phyloP scores from a whole-genome alignment of 192 early-diverging fungal species.

The Podila verticillata region DNA sequence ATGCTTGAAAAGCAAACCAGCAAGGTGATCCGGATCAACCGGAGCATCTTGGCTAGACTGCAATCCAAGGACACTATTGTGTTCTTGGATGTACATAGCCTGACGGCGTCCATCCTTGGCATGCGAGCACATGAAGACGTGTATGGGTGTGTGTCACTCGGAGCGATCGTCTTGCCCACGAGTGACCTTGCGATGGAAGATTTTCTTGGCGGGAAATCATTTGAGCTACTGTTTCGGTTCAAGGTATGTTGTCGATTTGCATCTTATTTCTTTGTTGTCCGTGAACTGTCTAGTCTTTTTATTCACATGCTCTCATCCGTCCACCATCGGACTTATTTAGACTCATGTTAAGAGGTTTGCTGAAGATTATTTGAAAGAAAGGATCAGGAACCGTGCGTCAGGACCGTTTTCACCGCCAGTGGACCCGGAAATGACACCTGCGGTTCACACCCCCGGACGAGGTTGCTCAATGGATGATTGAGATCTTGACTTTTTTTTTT shows the following conservation, averaged over 20 bases:
- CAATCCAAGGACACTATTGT: conserved; percentile 9
- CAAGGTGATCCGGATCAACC: conserved; percentile 25
- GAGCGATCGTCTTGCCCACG: conserved; percentile 17
- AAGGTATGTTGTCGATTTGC: too few species aligned
- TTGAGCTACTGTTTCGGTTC: conserved; percentile 12
- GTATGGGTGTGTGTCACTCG: conserved; percentile 11
- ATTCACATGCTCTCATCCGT: too few species aligned
- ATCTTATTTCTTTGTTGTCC: background rate
- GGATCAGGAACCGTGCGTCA: too few species aligned
- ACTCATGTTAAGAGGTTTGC: too few species aligned
- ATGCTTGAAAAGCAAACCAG: conserved; percentile 17
- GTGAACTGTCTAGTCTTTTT: too few species aligned
- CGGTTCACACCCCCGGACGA: too few species aligned
- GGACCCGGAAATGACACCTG: too few species aligned
- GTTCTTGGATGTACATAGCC: conserved; percentile 23
- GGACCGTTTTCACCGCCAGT: too few species aligned
- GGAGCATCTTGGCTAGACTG: conserved; percentile 21
- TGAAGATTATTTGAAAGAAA: too few species aligned
- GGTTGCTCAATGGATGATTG: too few species aligned
- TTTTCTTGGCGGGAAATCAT: conserved; percentile 13
- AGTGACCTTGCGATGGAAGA: conserved; percentile 22
- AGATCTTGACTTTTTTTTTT: too few species aligned
- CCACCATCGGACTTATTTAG: too few species aligned
- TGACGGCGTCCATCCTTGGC: conserved; percentile 20
- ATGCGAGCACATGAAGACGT: conserved; percentile 21